phyloP scores from a whole-genome alignment of 2,329 filamentous ascomycete genomes.

The Sporothrix globosa region DNA sequence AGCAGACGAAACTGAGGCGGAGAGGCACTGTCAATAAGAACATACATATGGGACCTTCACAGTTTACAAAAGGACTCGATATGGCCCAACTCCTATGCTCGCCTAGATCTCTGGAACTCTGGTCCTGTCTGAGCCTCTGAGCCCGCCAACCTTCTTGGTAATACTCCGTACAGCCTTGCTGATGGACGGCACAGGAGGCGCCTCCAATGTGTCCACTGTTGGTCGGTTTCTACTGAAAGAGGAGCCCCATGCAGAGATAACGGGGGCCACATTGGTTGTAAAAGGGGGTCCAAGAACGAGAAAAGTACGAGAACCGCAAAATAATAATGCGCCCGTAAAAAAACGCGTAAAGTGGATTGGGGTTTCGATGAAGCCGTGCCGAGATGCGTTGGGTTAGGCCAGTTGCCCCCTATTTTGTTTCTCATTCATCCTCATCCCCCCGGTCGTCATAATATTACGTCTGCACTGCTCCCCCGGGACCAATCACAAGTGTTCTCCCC shows the following conservation, averaged over 20 bases:
- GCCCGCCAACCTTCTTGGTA: too few relatives aligned
- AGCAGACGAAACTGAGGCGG: not conserved
- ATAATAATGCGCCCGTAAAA: too few relatives aligned
- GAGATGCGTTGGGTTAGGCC: not conserved
- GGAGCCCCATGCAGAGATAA: conserved; percentile 11
- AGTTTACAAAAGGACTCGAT: too few relatives aligned
- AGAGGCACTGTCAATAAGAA: not conserved
- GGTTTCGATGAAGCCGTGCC: conserved; percentile 12
- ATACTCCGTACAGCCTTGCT: not conserved
- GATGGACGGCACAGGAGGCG: not conserved
- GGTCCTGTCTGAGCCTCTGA: too few relatives aligned
- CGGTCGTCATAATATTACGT: conserved; percentile 18
- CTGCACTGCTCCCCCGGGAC: conserved; percentile 6
- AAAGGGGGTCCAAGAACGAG: not conserved
- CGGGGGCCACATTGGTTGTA: not conserved
- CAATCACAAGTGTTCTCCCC: not conserved
- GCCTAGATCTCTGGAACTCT: not conserved
- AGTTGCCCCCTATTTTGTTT: not conserved
- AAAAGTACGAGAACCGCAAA: not conserved
- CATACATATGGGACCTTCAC: too few relatives aligned
- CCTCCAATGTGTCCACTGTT: not conserved
- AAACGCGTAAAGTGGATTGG: conserved; percentile 22
- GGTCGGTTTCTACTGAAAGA: conserved; percentile 3
- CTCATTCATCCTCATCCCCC: not conserved
- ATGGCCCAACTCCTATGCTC: not conserved